phyloP scores from a whole-genome alignment of 768 basidiomycete genomes.

The Lentinula sp. region DNA sequence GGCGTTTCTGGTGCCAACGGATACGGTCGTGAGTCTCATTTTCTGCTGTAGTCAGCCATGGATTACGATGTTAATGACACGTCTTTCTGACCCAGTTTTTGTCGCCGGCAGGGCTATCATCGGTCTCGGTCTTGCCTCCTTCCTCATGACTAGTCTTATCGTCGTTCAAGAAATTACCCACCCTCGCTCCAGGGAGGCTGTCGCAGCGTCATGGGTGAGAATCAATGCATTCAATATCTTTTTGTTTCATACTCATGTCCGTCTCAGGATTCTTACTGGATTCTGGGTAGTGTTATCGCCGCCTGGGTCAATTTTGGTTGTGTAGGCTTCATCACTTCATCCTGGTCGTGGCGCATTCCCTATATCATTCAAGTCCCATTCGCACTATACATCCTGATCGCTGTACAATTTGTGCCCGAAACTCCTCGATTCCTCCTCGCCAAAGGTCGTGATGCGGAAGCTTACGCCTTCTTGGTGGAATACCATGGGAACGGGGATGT shows the following conservation, averaged over 20 bases:
- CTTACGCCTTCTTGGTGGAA: constrained; percentile 29
- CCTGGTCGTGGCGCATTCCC: constrained; percentile 41
- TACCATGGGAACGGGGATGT: constrained; percentile 33
- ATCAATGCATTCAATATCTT: not conserved
- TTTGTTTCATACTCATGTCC: not conserved
- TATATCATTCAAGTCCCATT: constrained; percentile 27
- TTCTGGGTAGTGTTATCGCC: not conserved
- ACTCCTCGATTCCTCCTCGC: constrained; percentile 31
- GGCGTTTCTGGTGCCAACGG: not conserved
- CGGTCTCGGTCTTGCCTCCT: not conserved
- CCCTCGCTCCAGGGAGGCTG: not conserved
- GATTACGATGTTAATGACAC: no score
- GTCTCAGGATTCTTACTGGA: not conserved
- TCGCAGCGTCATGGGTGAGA: not conserved
- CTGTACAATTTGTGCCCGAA: constrained; percentile 38
- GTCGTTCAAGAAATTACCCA: not conserved
- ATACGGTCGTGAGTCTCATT: not conserved
- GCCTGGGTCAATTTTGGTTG: not conserved
- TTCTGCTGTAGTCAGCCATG: no score
- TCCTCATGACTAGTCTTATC: not conserved
- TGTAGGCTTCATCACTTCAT: not conserved
- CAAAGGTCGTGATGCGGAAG: constrained; percentile 27
- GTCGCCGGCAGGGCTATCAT: not conserved
- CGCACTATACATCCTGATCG: constrained; percentile 18
- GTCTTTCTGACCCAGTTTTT: not conserved